Conservation (phyloP, 306 rosid genomes). For the Gastrolobium bilobum region DNA sequence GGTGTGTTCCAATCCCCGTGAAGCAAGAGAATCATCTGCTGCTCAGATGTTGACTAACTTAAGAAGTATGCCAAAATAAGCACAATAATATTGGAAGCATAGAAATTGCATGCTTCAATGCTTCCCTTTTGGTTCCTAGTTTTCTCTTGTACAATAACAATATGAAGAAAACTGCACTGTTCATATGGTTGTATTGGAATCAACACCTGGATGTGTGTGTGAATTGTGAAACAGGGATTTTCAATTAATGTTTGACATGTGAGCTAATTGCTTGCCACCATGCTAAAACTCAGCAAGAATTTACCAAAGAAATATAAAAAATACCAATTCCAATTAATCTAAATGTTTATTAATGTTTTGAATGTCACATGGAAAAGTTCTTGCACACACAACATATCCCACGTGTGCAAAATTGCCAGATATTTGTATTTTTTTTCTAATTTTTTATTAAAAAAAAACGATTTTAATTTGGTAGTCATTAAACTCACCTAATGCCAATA, state of each 20-base stretch:
- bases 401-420: too few species aligned
- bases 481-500: slow-evolving; percentile 16
- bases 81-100: slow-evolving; percentile 37
- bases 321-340: too few species aligned
- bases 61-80: slow-evolving; percentile 36
- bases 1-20: slow-evolving; percentile 44
- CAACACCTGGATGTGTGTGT: not conserved
- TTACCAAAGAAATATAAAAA: too few species aligned
- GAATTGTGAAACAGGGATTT: not conserved
- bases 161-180: slow-evolving; percentile 8
- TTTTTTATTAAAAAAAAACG: too few species aligned
- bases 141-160: not conserved
- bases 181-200: slow-evolving; percentile 5
- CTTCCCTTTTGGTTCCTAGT: slow-evolving; percentile 16
- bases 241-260: too few species aligned
- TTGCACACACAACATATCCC: too few species aligned
- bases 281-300: too few species aligned
- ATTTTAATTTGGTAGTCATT: too few species aligned
- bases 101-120: slow-evolving; percentile 23
- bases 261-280: not conserved
- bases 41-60: slow-evolving; percentile 48
- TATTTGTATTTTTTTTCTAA: too few species aligned
- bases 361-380: too few species aligned
- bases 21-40: slow-evolving; percentile 75
- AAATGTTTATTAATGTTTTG: too few species aligned